Evolutionary conservation across 768 basidiomycete species (phyloP).

Genomic region (Boletus reticulatus): DNA sequence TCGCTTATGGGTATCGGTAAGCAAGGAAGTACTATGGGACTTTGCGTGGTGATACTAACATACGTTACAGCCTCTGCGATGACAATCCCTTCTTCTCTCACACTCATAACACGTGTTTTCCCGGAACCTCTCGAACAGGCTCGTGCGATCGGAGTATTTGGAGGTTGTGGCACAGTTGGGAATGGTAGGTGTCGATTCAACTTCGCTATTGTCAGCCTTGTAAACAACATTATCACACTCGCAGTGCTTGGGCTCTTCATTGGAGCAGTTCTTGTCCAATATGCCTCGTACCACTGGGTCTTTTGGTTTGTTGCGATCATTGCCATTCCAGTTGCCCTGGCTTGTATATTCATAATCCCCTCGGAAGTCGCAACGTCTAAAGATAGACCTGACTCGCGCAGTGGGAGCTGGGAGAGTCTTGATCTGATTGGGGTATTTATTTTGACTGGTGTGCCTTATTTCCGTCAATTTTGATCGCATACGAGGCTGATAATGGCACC

Average conservation of each 20-base stretch:
- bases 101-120: conserved; percentile 49
- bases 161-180: conserved; percentile 44
- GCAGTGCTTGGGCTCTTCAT: conserved; percentile 41
- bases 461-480: neutral
- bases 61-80: conserved; percentile 40
- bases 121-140: conserved; percentile 46
- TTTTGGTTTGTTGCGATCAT: conserved; percentile 48
- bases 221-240: neutral
- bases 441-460: conserved; percentile 32
- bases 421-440: conserved; percentile 40
- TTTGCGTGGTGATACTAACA: neutral
- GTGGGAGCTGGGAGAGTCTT: conserved; percentile 29
- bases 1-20: conserved; percentile 49
- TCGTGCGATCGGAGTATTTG: conserved; percentile 46
- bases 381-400: neutral
- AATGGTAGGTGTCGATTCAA: conserved; percentile 31
- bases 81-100: conserved; percentile 50
- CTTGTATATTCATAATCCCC: conserved; percentile 36
- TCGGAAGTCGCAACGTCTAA: conserved; percentile 7
- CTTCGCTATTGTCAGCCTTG: neutral
- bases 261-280: conserved; percentile 42
- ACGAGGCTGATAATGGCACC: neutral
- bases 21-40: neutral
- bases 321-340: conserved; percentile 31
- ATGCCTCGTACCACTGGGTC: conserved; percentile 46